Conservation (phyloP, 169 alveolate species). For the Ichthyophthirius multifiliis region DNA sequence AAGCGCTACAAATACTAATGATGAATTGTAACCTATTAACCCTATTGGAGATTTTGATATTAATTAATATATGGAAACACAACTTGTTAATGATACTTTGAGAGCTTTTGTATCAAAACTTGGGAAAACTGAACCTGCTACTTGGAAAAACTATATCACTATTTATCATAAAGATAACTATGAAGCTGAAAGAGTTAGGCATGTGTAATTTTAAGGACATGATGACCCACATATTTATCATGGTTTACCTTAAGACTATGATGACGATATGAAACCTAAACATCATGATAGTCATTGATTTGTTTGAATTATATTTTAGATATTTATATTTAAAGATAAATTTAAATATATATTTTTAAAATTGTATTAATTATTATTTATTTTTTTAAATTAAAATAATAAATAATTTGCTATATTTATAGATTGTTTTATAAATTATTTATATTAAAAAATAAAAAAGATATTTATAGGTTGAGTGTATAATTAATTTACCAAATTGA, state of each 20-base stretch:
- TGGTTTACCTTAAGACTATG: conserved; percentile 24
- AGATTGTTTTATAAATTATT: too few relatives aligned
- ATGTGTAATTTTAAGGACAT: conserved; percentile 20
- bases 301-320: too few relatives aligned
- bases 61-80: conserved; percentile 29
- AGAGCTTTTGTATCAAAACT: conserved; percentile 36
- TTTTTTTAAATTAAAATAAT: too few relatives aligned
- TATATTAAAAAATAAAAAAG: too few relatives aligned
- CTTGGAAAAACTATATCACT: conserved; percentile 32
- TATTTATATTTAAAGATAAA: too few relatives aligned
- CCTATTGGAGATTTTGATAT: conserved; percentile 73
- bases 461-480: too few relatives aligned
- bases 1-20: conserved; percentile 45
- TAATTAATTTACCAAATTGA: too few relatives aligned
- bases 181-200: conserved; percentile 37
- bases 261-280: background rate
- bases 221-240: conserved; percentile 42
- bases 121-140: conserved; percentile 41
- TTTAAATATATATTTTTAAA: too few relatives aligned
- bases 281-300: too few relatives aligned
- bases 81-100: conserved; percentile 34
- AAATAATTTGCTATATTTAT: too few relatives aligned
- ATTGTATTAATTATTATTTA: too few relatives aligned
- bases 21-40: conserved; percentile 46
- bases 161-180: conserved; percentile 24